These are phyloP conservation scores for Ganoderma boninense DNA, from an alignment of 1,284 basidiomycete species.

Conservation along the genomic window DNA sequence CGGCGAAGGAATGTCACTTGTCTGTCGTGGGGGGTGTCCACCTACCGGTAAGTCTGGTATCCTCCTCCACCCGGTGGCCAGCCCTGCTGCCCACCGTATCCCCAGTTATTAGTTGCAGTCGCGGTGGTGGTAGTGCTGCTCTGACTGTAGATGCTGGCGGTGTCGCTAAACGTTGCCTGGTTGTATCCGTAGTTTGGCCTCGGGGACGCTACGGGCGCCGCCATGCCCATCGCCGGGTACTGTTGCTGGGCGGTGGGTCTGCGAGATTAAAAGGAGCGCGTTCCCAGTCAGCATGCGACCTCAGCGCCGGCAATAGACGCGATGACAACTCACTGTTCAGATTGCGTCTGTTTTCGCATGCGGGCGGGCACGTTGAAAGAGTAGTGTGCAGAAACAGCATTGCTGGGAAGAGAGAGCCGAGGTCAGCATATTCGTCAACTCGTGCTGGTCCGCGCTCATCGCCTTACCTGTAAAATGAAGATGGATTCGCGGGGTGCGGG, in stretches of 20 bases:
- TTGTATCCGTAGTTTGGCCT: constrained; percentile 28
- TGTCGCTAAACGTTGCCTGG: constrained; percentile 21
- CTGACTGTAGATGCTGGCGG: constrained; percentile 9
- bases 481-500: constrained; percentile 41
- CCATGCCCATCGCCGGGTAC: constrained; percentile 1
- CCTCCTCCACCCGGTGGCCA: constrained; percentile 17
- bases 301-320: not conserved
- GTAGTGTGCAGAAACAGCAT: constrained; percentile 37
- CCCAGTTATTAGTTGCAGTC: constrained; percentile 6
- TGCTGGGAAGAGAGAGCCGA: constrained; percentile 18
- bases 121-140: not conserved
- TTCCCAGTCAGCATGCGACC: not conserved
- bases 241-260: constrained; percentile 6
- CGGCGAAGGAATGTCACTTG: not conserved
- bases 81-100: constrained; percentile 3
- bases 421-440: not conserved
- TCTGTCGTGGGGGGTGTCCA: not conserved
- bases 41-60: constrained; percentile 2
- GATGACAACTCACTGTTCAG: constrained; percentile 13
- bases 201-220: constrained; percentile 20
- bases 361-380: constrained; percentile 23
- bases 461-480: constrained; percentile 66
- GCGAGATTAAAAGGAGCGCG: not conserved
- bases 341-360: constrained; percentile 16
- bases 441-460: not conserved